Evolutionary conservation across 2,329 filamentous ascomycete genomes (phyloP).

Genomic region (Penicillium hesseltinei): DNA sequence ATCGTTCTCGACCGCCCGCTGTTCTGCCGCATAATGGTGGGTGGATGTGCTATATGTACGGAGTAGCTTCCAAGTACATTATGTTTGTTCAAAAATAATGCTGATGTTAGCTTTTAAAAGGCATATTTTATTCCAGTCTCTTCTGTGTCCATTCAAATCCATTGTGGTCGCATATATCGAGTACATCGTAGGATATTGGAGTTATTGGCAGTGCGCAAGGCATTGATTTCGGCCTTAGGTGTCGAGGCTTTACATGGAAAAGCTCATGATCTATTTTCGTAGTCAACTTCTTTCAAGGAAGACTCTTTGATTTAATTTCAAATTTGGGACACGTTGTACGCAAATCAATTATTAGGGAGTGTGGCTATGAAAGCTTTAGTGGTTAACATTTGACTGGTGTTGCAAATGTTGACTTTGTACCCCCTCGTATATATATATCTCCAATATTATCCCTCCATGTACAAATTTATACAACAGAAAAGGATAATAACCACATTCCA

Average conservation of each 20-base stretch:
- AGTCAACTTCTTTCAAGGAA: background rate
- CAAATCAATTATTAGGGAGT: background rate
- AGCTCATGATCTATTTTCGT: background rate
- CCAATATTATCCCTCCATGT: background rate
- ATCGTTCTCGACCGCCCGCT: slow-evolving; percentile 1
- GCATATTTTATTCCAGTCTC: too few relatives aligned
- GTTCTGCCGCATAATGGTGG: background rate
- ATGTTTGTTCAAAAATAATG: background rate
- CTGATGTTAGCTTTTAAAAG: background rate
- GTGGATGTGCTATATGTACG: background rate
- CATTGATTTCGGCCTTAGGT: background rate
- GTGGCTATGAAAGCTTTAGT: background rate
- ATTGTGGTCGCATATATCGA: background rate
- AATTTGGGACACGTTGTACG: too few relatives aligned
- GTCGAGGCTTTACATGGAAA: background rate
- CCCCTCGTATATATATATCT: background rate
- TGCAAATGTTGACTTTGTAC: background rate
- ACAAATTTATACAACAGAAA: background rate
- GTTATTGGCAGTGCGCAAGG: background rate
- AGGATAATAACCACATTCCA: too few relatives aligned
- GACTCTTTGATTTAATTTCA: background rate
- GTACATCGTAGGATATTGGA: background rate
- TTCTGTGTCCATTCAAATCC: background rate
- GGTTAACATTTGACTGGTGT: too few relatives aligned
- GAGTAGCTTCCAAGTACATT: background rate